These are phyloP conservation scores for Termitomyces sp. DNA, from an alignment of 768 basidiomycete genomes.

Conservation along the genomic window DNA sequence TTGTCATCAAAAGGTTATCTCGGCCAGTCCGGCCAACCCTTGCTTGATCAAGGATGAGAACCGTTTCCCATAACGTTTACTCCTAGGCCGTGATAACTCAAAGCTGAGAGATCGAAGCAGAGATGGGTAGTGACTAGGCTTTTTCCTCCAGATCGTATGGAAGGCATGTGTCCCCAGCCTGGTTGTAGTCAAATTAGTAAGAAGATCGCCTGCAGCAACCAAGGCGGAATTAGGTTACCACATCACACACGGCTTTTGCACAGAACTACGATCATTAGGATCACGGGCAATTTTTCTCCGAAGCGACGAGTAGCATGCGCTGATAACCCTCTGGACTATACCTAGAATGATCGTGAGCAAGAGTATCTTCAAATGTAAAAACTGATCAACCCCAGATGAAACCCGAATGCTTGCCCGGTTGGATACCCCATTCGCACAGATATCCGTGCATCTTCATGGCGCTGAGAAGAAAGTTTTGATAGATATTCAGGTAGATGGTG, in stretches of 20 bases:
- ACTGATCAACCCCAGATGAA: slow-evolving; percentile 54
- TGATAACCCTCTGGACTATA: slow-evolving; percentile 58
- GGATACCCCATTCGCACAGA: slow-evolving; percentile 56
- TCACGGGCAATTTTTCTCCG: slow-evolving; percentile 37
- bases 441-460: slow-evolving; percentile 90
- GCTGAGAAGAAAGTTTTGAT: slow-evolving; percentile 77
- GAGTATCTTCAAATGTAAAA: background rate
- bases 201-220: background rate
- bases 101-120: slow-evolving; percentile 47
- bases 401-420: slow-evolving; percentile 34
- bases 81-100: slow-evolving; percentile 46
- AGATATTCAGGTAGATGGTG: slow-evolving; percentile 76
- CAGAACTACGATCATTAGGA: slow-evolving; percentile 32
- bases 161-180: slow-evolving; percentile 88
- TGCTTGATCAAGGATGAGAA: slow-evolving; percentile 49
- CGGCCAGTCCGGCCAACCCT: slow-evolving; percentile 29
- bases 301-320: slow-evolving; percentile 51
- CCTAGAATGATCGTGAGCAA: slow-evolving; percentile 34
- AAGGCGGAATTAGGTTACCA: slow-evolving; percentile 45
- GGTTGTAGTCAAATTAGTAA: background rate
- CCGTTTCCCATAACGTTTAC: slow-evolving; percentile 36
- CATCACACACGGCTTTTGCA: slow-evolving; percentile 47
- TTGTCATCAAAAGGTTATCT: slow-evolving; percentile 15
- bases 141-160: slow-evolving; percentile 54
- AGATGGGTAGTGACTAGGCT: slow-evolving; percentile 42